These are phyloP conservation scores for Gossypium sturtianum DNA, from an alignment of 345 rosid genomes.

Conservation along the genomic window DNA sequence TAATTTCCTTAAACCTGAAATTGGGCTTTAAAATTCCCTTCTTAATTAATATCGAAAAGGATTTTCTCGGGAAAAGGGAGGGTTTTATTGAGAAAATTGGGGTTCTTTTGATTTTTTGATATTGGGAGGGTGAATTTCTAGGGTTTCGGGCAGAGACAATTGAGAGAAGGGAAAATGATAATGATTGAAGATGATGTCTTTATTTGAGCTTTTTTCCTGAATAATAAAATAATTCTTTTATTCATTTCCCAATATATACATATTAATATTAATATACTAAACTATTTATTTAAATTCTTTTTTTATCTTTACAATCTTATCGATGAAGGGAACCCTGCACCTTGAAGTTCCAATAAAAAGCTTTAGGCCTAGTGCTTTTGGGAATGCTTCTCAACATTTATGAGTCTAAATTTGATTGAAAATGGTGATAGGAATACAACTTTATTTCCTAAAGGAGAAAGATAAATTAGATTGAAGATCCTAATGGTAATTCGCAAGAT, in stretches of 20 bases:
- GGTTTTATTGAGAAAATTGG: slow-evolving; percentile 20
- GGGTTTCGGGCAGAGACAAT: slow-evolving; percentile 5
- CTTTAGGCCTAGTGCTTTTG: too few species aligned
- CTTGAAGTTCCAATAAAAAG: too few species aligned
- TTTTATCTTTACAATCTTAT: too few species aligned
- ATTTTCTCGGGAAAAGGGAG: not conserved
- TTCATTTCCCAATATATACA: not conserved
- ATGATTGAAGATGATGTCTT: slow-evolving; percentile 15
- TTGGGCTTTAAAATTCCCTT: not conserved
- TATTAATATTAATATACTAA: too few species aligned
- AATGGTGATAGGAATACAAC: too few species aligned
- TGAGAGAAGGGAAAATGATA: not conserved
- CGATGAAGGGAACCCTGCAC: too few species aligned
- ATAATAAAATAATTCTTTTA: not conserved
- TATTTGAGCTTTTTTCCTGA: not conserved
- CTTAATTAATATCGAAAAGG: not conserved
- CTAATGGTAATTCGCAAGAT: too few species aligned
- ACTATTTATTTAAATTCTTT: not conserved
- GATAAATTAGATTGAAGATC: too few species aligned
- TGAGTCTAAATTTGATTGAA: too few species aligned
- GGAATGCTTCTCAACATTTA: too few species aligned
- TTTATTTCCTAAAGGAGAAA: too few species aligned
- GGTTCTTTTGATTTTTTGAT: not conserved
- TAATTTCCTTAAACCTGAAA: not conserved
- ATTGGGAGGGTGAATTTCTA: not conserved